phyloP scores from a whole-genome alignment of 106 monocot species.

The Acanthochlamys bracteata region DNA sequence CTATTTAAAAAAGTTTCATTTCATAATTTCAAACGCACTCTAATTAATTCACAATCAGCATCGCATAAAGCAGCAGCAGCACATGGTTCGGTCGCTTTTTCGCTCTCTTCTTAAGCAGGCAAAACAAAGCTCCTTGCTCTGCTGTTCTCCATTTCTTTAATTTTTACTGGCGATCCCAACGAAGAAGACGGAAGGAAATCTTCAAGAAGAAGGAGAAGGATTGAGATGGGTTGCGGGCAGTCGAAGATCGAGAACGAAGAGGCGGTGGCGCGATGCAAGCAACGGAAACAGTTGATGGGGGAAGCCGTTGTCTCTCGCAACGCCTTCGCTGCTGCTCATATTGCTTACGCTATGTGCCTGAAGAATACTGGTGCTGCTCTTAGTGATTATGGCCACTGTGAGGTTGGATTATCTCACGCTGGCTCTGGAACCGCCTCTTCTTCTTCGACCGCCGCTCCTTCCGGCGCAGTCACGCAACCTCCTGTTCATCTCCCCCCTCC shows the following conservation, averaged over 20 bases:
- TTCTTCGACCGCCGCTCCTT: slow-evolving; percentile 10
- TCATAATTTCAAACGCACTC: too few relatives aligned
- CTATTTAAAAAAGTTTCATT: too few relatives aligned
- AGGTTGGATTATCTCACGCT: slow-evolving; percentile 8
- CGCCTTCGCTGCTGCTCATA: slow-evolving; percentile 93
- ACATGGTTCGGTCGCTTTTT: too few relatives aligned
- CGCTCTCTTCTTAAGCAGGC: too few relatives aligned
- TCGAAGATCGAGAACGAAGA: slow-evolving; percentile 90
- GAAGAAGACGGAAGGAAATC: too few relatives aligned
- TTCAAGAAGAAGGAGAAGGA: too few relatives aligned
- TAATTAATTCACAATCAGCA: too few relatives aligned
- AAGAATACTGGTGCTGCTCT: slow-evolving; percentile 79
- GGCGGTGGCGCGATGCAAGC: slow-evolving; percentile 69
- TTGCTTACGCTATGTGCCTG: slow-evolving; percentile 53
- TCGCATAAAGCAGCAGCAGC: too few relatives aligned
- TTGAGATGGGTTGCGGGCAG: not conserved
- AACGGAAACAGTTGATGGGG: slow-evolving; percentile 48
- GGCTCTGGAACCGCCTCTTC: slow-evolving; percentile 6
- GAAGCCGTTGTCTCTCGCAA: slow-evolving; percentile 62
- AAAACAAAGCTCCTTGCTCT: too few relatives aligned
- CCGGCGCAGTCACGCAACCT: slow-evolving; percentile 12
- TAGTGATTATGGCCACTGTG: slow-evolving; percentile 63
- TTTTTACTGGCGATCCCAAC: too few relatives aligned
- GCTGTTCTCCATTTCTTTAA: too few relatives aligned
- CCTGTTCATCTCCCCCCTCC: slow-evolving; percentile 38